These are phyloP conservation scores for Leccinum rimulosum DNA, from an alignment of 768 basidiomycete species.

Conservation along the genomic window DNA sequence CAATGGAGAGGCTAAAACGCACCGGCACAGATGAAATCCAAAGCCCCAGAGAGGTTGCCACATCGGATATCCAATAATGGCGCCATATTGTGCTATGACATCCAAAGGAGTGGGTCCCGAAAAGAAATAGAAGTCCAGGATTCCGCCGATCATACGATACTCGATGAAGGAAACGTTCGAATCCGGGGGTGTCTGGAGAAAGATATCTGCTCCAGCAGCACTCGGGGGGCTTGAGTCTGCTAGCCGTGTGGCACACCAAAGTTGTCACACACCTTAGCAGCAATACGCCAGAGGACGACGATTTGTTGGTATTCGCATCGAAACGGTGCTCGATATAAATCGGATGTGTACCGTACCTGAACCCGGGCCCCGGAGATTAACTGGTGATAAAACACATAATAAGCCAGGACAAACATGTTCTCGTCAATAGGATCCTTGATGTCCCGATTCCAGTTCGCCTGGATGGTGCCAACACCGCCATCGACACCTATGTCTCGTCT, in stretches of 20 bases:
- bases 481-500: slow-evolving; percentile 52
- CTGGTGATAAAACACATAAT: neutral
- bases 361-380: neutral
- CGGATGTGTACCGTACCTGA: slow-evolving; percentile 67
- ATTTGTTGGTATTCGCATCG: slow-evolving; percentile 43
- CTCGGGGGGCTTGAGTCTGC: slow-evolving; percentile 31
- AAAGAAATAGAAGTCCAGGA: slow-evolving; percentile 75
- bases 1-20: slow-evolving; percentile 2
- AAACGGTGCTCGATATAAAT: slow-evolving; percentile 71
- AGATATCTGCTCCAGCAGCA: slow-evolving; percentile 64
- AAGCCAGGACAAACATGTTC: slow-evolving; percentile 46
- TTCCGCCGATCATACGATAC: slow-evolving; percentile 72
- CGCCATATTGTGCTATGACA: slow-evolving; percentile 69
- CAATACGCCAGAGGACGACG: slow-evolving; percentile 72
- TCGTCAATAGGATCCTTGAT: slow-evolving; percentile 59
- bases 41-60: slow-evolving; percentile 75
- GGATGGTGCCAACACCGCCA: slow-evolving; percentile 53
- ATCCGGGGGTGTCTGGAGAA: slow-evolving; percentile 55
- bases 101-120: slow-evolving; percentile 47
- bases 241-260: neutral
- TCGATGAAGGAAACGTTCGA: slow-evolving; percentile 60
- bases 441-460: slow-evolving; percentile 66
- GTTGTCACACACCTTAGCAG: slow-evolving; percentile 48
- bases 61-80: slow-evolving; percentile 59
- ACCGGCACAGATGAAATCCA: slow-evolving; percentile 73